Base-by-base conservation (phyloP, 1,139 yeast genomes). In the Geotrichum fermentans region DNA sequence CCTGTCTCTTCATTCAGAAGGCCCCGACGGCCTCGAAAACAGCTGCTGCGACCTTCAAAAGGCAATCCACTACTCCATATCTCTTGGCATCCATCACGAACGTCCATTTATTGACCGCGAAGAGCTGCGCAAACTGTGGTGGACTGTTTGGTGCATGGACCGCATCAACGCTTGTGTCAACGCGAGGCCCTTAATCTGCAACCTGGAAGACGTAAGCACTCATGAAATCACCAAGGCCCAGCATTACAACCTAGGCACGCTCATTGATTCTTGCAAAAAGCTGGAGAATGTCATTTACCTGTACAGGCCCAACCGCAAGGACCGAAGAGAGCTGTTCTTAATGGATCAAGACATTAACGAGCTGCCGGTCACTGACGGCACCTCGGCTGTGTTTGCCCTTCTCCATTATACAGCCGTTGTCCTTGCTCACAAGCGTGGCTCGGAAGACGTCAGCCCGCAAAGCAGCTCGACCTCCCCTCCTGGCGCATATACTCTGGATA, bases 131-230 rank as follows among this genome's bases (percentile, higher is more conserved):
- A 63, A 62, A 41, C 57, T 72, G 24, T 72, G 74, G 73, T 70
- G 74, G 73, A 60, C 69, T 32, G 58, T 72, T 29, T 70, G 69
- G 62, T 62, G 73, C 34, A 57, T 71, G 58, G 75, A 72, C 52
- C 58, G 74, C 10, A 66, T 71, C 57, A 67, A 64, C 47, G 68
- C 71, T 4, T 61, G 71, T 47, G 67, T 67, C 20, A 70, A 70
- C 50, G 71, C 72, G 7, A 61, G 73, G 3, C 70, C 72, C 3
- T 49, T 71, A 43, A 65, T 69, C 36, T 59, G 69, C 44, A 63
- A 67, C 43, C 63, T 66, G 30, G 68, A 67, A 17, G 75, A 72
- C 53, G 69, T 69, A 46, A 68, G 70, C 24, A 57, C 68, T 32
- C 66, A 62, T 32, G 53, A 64, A 33, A 65, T 71, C 4, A 52